Base-by-base conservation (phyloP, 805 yeast genomes). In the Ogataea paradorogensis region DNA sequence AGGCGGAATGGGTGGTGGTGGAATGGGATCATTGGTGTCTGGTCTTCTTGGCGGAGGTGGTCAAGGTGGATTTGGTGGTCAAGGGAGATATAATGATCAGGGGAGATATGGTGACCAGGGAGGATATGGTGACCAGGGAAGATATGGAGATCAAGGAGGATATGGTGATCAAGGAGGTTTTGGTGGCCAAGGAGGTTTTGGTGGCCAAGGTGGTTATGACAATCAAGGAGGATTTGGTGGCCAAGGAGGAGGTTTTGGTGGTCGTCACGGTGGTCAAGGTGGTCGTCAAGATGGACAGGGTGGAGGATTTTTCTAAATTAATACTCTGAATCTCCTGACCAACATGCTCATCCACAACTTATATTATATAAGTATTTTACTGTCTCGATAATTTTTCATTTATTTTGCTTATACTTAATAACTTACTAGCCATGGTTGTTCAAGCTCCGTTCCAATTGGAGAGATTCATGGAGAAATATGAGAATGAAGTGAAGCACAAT, bases 151-250 rank as follows among this genome's bases (percentile, higher is more conserved):
- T 6, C 22, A 23, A 3, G 45, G 42, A 27, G 45, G 47, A 8
- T 37, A 21, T 24, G 28, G 34, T 11, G 33, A 30, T 11, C 39
- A 42, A 21, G 52, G 55, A 44, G 71, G 69, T 37, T 23, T 16
- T 15, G 45, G 45, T 10, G 28, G 35, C 10, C 38, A 40, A 15
- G 53, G 55, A 45, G 71, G 69, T 37, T 11, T 18, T 6, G 20
- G 20, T 8, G 26, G 28, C 8, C 20, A 27, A n/a, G 45, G 41
- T 3, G 31, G 28, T 11, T 20, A 14, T 4, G 36, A 38, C 16
- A 27, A 31, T 14, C 43, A 45, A 23, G 53, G 55, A 45, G 71
- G 69, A 38, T 23, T 23, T 16, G 45, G 48, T 5, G 38, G 38
- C 18, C 39, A 22, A 22, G 37, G 40, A 6, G 49, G 46, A 14